These are phyloP conservation scores for Termitomyces bulborhizus DNA, from an alignment of 768 basidiomycete species.

Conservation along the genomic window DNA sequence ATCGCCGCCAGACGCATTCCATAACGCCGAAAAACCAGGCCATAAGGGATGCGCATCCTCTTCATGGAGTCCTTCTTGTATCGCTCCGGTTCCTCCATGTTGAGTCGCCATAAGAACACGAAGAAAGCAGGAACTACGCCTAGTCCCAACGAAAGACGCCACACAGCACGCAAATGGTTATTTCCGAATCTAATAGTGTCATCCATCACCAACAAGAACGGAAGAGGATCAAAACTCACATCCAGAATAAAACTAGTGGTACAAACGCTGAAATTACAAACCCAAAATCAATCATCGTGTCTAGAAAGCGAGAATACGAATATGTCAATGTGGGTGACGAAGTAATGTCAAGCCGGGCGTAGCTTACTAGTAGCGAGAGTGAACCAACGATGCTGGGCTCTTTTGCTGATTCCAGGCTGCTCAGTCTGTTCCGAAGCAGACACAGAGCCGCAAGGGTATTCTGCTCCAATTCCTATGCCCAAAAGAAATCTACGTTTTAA, in stretches of 20 bases:
- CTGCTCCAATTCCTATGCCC: slow-evolving; percentile 35
- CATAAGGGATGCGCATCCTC: slow-evolving; percentile 64
- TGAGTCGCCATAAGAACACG: slow-evolving; percentile 84
- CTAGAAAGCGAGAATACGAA: slow-evolving; percentile 25
- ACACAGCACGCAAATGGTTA: slow-evolving; percentile 78
- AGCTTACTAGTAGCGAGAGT: slow-evolving; percentile 79
- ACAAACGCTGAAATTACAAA: slow-evolving; percentile 79
- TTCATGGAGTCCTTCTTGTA: slow-evolving; percentile 81
- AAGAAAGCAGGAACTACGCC: slow-evolving; percentile 75
- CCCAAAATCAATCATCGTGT: slow-evolving; percentile 81
- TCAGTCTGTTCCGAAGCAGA: slow-evolving; percentile 90
- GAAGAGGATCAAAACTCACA: slow-evolving; percentile 38
- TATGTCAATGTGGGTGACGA: background rate
- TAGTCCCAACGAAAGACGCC: slow-evolving; percentile 82
- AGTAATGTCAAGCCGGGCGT: background rate
- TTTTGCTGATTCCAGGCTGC: slow-evolving; percentile 69
- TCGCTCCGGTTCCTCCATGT: slow-evolving; percentile 73
- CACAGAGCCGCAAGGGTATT: slow-evolving; percentile 84
- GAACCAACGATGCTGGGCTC: slow-evolving; percentile 82
- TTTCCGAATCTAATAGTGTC: slow-evolving; percentile 52
- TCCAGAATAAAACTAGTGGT: slow-evolving; percentile 85
- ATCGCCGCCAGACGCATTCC: slow-evolving; percentile 71
- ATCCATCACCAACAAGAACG: slow-evolving; percentile 1
- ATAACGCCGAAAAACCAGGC: slow-evolving; percentile 73
- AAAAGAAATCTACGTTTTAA: slow-evolving; percentile 60